Conservation (phyloP, 805 yeast genomes). For the Metschnikowia dekortorum region DNA sequence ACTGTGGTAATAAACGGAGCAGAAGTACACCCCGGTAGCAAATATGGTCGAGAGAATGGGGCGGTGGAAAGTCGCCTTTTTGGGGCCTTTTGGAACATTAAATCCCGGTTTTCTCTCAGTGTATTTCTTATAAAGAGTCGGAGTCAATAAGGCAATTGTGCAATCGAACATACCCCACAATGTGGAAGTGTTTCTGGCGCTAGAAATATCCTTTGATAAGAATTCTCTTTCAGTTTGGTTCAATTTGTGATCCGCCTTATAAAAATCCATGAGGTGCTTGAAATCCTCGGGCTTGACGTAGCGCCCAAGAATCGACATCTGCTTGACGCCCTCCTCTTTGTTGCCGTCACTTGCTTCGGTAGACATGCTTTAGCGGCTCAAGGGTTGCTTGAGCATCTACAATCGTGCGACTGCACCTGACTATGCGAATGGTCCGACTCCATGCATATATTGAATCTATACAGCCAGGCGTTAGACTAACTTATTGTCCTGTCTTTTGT, state of each 20-base stretch:
- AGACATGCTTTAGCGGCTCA: not conserved
- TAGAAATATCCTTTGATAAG: conserved; percentile 35
- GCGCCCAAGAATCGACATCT: conserved; percentile 12
- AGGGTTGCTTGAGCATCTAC: not conserved
- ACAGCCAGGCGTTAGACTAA: conserved; percentile 12
- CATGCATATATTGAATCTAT: not conserved
- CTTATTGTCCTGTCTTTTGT: conserved; percentile 69
- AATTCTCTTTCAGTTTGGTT: conserved; percentile 38
- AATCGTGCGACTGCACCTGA: not conserved
- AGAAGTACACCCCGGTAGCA: conserved; percentile 27
- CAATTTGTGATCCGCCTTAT: conserved; percentile 45
- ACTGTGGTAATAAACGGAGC: conserved; percentile 11
- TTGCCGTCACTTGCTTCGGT: not conserved
- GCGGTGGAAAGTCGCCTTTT: conserved; percentile 20
- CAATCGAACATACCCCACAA: conserved; percentile 40
- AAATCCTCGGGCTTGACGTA: conserved; percentile 32
- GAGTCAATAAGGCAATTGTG: conserved; percentile 38
- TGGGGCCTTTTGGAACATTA: not conserved
- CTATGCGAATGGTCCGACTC: not conserved
- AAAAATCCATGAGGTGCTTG: conserved; percentile 40
- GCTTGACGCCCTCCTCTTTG: not conserved
- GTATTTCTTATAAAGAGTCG: conserved; percentile 27
- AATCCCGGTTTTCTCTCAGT: conserved; percentile 6
- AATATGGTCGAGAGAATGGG: conserved; percentile 33
- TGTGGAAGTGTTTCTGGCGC: conserved; percentile 31